phyloP scores from a whole-genome alignment of 345 rosid species.

The Pugionium dolabratum region DNA sequence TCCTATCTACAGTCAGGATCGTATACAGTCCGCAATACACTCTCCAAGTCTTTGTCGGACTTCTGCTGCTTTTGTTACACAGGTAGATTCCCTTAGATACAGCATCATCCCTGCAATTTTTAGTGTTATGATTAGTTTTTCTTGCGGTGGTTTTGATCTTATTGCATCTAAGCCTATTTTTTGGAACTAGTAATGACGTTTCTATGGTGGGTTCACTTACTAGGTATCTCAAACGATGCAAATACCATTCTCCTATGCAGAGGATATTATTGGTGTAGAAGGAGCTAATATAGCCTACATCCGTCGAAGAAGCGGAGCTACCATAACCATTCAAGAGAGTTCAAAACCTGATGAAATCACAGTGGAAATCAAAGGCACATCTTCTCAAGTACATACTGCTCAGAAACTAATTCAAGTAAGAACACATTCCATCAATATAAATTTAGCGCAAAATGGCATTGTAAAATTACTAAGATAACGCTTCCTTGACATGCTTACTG shows the following conservation, averaged over 20 bases:
- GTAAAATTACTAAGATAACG: neutral
- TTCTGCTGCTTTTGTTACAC: slow-evolving; percentile 62
- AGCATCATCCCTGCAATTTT: neutral
- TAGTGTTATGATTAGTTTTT: slow-evolving; percentile 16
- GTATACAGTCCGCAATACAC: slow-evolving; percentile 46
- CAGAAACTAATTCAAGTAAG: slow-evolving; percentile 77
- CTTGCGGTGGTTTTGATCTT: neutral
- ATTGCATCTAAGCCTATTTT: neutral
- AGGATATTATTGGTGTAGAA: slow-evolving; percentile 76
- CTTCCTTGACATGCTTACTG: neutral
- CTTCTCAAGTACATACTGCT: slow-evolving; percentile 72
- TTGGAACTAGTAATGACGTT: neutral
- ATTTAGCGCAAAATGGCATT: neutral
- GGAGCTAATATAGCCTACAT: slow-evolving; percentile 77
- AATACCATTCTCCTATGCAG: slow-evolving; percentile 77
- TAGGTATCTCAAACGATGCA: slow-evolving; percentile 83
- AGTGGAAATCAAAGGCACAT: slow-evolving; percentile 78
- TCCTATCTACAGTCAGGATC: slow-evolving; percentile 65
- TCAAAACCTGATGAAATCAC: slow-evolving; percentile 69
- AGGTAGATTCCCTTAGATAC: slow-evolving; percentile 34
- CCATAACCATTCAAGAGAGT: slow-evolving; percentile 71
- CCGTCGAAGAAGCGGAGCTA: slow-evolving; percentile 71
- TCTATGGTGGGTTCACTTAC: slow-evolving; percentile 8
- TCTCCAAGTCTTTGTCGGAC: slow-evolving; percentile 56
- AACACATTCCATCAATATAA: neutral